Conservation (phyloP, 2,329 filamentous ascomycete species). For the Phyllosticta paracitricarpa region DNA sequence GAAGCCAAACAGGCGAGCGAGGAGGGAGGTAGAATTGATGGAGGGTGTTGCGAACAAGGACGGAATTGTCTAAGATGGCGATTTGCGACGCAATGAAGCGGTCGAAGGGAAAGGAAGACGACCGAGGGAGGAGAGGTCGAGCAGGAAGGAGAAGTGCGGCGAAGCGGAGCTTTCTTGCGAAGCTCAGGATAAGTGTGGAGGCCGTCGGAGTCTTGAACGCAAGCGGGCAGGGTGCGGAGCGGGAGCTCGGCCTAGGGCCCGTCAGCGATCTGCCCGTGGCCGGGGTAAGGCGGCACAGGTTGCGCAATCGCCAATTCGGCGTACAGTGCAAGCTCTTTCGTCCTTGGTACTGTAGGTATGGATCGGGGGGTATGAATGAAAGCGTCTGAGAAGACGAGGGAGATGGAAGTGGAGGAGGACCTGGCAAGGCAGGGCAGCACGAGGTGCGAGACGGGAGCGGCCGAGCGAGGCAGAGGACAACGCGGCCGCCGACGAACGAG, state of each 20-base stretch:
- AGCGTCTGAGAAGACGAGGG: not conserved
- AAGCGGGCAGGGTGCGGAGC: not conserved
- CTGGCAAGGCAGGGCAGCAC: not conserved
- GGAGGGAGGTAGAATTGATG: not conserved
- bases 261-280: not conserved
- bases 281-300: conserved; percentile 1
- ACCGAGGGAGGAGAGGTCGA: not conserved
- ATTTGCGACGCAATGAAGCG: not conserved
- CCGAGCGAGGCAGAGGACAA: not conserved
- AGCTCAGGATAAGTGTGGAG: conserved; percentile 6
- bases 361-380: not conserved
- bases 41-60: not conserved
- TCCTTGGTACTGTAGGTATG: no score
- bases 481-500: no score
- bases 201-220: not conserved
- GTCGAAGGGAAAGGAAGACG: not conserved
- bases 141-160: not conserved
- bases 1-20: not conserved
- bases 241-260: not conserved
- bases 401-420: not conserved
- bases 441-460: not conserved
- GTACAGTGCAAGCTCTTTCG: not conserved
- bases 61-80: not conserved
- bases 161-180: conserved; percentile 1
- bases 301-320: not conserved